Base-by-base conservation (phyloP, 345 rosid genomes). In the Populus alba region DNA sequence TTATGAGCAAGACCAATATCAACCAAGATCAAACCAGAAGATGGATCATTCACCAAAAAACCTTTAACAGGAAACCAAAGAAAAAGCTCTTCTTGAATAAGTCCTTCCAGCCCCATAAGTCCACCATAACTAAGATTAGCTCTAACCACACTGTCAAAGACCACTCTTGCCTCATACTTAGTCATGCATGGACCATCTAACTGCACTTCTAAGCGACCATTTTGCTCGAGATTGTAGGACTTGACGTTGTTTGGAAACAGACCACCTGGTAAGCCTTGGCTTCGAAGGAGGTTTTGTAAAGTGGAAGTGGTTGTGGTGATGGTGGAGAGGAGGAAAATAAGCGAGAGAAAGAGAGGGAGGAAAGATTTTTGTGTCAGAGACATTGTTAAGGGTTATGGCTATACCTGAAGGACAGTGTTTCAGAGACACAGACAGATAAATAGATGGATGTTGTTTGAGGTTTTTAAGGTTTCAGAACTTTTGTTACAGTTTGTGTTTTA, bases 61-160 rank as follows among this genome's bases (percentile, higher is more conserved):
- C 93, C 95, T 78, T 89, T 91, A 5, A 94, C 94, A 0, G 97
- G 97, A 29, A 94, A 81, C 98, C 97, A 94, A 18, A 92, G 88
- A 63, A 94, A 94, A 20, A 92, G 89, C 86, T 94, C 98, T 81
- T 91, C 91, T 75, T 92, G 97, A 29, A 86, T 77, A 18, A 94
- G 86, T 18, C 97, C 98, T 81, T 92, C 85, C 66, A 94, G 81
- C 2, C 95, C 98, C n/a, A 83, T 65, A 33, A 94, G 91, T 17
- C 95, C 95, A 49, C 98, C 97, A 68, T 92, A 94, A 66, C 91
- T 91, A 41, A 94, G 91, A 74, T 92, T 94, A 27, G 97, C 98
- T 63, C 80, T 87, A 22, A 94, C 89, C 57, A 89, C 90, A 10
- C 89, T 88, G 61, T 92, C 92, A 68, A 92, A 92, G 73, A 76